Percentiles rank a stretch among this genome's conserved stretches.
Evolutionary conservation across 129 eudicot genomes (phyloP).

Genomic region (Helichrysum umbraculigerum): DNA sequence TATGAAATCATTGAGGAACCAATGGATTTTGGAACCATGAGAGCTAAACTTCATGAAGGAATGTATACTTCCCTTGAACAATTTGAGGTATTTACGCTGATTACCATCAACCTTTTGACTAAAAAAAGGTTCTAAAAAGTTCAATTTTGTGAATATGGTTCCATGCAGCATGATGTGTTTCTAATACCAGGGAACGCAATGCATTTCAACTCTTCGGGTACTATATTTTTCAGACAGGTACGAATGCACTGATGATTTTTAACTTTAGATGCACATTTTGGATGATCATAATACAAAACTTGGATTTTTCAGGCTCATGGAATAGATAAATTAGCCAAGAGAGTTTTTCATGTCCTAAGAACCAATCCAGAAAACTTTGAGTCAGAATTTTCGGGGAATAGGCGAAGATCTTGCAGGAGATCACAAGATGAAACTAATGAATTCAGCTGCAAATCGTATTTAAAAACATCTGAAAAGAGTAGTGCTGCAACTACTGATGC

Average conservation of each 20-base stretch:
- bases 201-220: slow-evolving; percentile 84
- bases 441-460: slow-evolving; percentile 26
- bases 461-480: slow-evolving; percentile 26
- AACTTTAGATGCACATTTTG: not conserved
- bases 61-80: slow-evolving; percentile 74
- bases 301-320: slow-evolving; percentile 70
- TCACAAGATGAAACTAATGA: slow-evolving; percentile 43
- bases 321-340: slow-evolving; percentile 66
- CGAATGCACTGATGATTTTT: not conserved
- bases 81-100: slow-evolving; percentile 58
- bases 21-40: slow-evolving; percentile 95
- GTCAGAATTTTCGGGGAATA: slow-evolving; percentile 55
- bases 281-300: not conserved
- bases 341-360: slow-evolving; percentile 66
- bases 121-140: too few species aligned
- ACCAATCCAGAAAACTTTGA: slow-evolving; percentile 72
- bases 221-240: slow-evolving; percentile 88
- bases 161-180: slow-evolving; percentile 85
- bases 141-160: not conserved
- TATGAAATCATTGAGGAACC: slow-evolving; percentile 88
- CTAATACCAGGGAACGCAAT: slow-evolving; percentile 84
- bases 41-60: slow-evolving; percentile 99
- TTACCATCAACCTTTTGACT: not conserved
- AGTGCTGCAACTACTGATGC: not conserved
- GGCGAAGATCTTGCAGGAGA: slow-evolving; percentile 70